These are phyloP conservation scores for Domatiomyces catenatus DNA, from an alignment of 2,329 filamentous ascomycete genomes.

Conservation along the genomic window DNA sequence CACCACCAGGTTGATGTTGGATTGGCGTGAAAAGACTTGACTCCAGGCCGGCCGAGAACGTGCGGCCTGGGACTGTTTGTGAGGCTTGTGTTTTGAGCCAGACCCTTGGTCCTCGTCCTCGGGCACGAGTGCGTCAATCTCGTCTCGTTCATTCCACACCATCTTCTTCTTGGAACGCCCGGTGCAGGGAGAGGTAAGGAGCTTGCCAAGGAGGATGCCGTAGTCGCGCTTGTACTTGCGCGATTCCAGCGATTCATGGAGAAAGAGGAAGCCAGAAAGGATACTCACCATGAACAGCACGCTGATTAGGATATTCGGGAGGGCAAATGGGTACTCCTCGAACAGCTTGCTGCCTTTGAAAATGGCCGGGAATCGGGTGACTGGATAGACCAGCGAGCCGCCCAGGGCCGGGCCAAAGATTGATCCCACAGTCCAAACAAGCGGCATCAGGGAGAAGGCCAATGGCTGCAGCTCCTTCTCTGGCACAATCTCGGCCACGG, in stretches of 20 bases:
- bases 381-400: constrained; percentile 69
- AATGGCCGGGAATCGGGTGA: constrained; percentile 53
- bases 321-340: constrained; percentile 59
- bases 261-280: constrained; percentile 57
- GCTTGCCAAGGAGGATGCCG: constrained; percentile 57
- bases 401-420: constrained; percentile 82
- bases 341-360: constrained; percentile 57
- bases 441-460: constrained; percentile 85
- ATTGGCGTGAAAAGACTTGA: constrained; percentile 61
- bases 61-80: constrained; percentile 7
- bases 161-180: constrained; percentile 13
- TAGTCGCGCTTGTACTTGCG: constrained; percentile 56
- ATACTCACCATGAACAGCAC: constrained; percentile 66
- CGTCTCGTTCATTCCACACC: constrained; percentile 13
- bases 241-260: constrained; percentile 69
- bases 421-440: constrained; percentile 75
- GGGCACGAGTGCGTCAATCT: constrained; percentile 22
- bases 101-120: constrained; percentile 12
- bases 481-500: constrained; percentile 85
- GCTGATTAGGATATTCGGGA: constrained; percentile 70
- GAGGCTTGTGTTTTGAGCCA: constrained; percentile 6
- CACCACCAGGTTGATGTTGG: constrained; percentile 55
- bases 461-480: constrained; percentile 71
- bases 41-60: constrained; percentile 24
- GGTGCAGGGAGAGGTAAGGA: constrained; percentile 36